Conservation (phyloP, 257 asterid genomes). For the Gynochthodes officinalis region DNA sequence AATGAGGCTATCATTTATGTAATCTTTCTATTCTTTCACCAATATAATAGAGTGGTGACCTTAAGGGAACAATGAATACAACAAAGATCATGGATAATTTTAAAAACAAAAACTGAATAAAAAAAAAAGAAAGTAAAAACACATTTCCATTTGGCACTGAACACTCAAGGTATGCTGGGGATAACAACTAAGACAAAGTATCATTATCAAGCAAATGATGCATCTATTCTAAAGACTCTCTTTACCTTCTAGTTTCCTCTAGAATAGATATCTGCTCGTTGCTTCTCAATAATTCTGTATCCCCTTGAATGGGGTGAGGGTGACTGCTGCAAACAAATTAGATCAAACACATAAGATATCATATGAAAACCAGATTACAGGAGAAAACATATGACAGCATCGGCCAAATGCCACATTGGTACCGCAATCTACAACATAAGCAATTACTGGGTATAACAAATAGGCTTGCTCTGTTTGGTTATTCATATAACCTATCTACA, state of each 20-base stretch:
- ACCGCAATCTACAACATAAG: neutral
- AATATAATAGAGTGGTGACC: neutral
- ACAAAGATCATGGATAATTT: neutral
- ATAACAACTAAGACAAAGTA: neutral
- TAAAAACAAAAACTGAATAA: neutral
- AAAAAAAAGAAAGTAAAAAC: neutral
- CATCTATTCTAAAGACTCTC: neutral
- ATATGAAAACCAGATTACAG: neutral
- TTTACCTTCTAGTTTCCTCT: constrained; percentile 45
- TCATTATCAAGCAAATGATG: neutral
- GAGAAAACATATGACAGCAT: neutral
- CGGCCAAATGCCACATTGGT: neutral
- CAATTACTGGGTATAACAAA: neutral
- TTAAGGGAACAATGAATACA: neutral
- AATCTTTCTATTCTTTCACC: neutral
- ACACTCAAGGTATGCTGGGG: neutral
- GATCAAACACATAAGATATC: neutral
- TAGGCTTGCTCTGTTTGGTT: neutral
- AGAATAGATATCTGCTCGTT: constrained; percentile 33
- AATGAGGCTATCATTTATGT: neutral
- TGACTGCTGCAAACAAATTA: constrained; percentile 25
- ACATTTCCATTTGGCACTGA: constrained; percentile 4
- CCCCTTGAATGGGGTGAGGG: constrained; percentile 33
- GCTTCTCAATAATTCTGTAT: constrained; percentile 24
- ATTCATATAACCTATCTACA: neutral